phyloP scores from a whole-genome alignment of 768 basidiomycete genomes.

The Podaxis sp. region DNA sequence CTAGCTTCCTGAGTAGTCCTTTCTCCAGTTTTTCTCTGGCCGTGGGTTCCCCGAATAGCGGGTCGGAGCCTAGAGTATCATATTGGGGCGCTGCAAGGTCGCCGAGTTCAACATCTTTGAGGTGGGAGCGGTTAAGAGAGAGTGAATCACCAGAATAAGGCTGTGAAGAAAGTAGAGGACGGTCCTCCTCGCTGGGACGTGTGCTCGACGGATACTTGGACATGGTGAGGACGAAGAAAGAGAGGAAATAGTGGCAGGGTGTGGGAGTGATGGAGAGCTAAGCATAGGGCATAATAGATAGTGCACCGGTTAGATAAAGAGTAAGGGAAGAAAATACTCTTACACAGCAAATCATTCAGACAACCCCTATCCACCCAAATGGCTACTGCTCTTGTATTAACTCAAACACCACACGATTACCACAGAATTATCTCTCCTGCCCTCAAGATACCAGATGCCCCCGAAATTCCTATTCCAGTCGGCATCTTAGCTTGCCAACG shows the following conservation, averaged over 20 bases:
- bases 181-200: conserved; percentile 8
- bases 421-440: conserved; percentile 61
- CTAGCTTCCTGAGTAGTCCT: conserved; percentile 42
- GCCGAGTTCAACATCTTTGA: not conserved
- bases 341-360: not conserved
- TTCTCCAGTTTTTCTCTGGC: conserved; percentile 26
- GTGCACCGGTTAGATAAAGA: not conserved
- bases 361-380: conserved; percentile 19
- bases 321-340: not conserved
- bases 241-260: not conserved
- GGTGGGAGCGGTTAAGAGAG: not conserved
- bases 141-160: conserved; percentile 6
- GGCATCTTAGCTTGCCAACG: conserved; percentile 80
- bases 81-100: conserved; percentile 3
- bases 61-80: conserved; percentile 21
- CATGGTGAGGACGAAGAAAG: not conserved
- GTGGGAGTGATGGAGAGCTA: conserved; percentile 7
- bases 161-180: conserved; percentile 7
- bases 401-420: conserved; percentile 50
- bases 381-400: conserved; percentile 39
- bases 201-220: not conserved
- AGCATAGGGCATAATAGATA: not conserved
- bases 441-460: conserved; percentile 49
- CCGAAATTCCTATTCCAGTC: conserved; percentile 54
- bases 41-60: conserved; percentile 21